Evolutionary conservation across 2,329 filamentous ascomycete species (phyloP).

Genomic region (Coniella vitis): DNA sequence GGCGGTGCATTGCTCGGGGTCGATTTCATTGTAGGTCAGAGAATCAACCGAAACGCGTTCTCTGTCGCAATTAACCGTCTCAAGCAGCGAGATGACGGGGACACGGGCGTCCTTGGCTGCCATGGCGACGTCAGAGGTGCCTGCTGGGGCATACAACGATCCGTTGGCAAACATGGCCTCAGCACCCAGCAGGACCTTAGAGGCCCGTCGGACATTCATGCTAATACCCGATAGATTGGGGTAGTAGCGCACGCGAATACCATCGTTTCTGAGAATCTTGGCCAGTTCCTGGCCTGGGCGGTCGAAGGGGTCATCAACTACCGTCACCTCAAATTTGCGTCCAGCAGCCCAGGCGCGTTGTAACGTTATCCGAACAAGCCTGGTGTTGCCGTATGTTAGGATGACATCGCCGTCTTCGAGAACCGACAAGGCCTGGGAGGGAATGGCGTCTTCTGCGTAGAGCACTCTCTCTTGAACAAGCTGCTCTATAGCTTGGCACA

Average conservation of each 20-base stretch:
- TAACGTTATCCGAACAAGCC: constrained; percentile 77
- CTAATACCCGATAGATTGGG: constrained; percentile 69
- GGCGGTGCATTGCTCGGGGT: constrained; percentile 57
- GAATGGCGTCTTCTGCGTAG: constrained; percentile 80
- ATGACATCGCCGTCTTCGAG: constrained; percentile 76
- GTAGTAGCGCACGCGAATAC: constrained; percentile 73
- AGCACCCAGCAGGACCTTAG: constrained; percentile 75
- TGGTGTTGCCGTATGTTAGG: constrained; percentile 79
- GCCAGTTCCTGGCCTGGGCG: constrained; percentile 53
- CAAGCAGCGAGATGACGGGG: constrained; percentile 82
- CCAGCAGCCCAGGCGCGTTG: constrained; percentile 63
- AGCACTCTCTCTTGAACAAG: constrained; percentile 89
- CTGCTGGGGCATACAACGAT: constrained; percentile 77
- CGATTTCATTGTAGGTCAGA: constrained; percentile 90
- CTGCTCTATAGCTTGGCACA: constrained; percentile 75
- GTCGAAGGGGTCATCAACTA: constrained; percentile 66
- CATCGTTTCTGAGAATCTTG: constrained; percentile 57
- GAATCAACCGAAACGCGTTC: constrained; percentile 85
- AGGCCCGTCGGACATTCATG: constrained; percentile 59
- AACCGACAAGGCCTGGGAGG: constrained; percentile 64
- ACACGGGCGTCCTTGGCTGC: constrained; percentile 69
- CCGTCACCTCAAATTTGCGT: constrained; percentile 72
- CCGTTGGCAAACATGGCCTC: constrained; percentile 97
- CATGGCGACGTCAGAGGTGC: constrained; percentile 81
- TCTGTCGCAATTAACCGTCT: constrained; percentile 87